phyloP scores from a whole-genome alignment of 2,329 filamentous ascomycete species.

The Aspergillus sp. region DNA sequence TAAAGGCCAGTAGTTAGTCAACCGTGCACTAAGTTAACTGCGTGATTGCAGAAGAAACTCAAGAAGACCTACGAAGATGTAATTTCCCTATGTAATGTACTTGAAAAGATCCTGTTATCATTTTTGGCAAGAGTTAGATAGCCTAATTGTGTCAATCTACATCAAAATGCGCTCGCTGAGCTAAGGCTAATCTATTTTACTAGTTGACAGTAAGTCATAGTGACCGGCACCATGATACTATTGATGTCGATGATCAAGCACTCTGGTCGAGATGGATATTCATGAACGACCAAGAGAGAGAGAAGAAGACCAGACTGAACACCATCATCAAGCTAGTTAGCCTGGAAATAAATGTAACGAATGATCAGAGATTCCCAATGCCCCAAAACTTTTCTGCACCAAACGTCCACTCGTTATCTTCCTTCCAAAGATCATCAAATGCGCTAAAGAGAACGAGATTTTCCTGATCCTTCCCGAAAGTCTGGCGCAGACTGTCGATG shows the following conservation, averaged over 20 bases:
- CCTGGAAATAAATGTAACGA: background rate
- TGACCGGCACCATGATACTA: background rate
- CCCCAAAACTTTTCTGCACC: conserved; percentile 79
- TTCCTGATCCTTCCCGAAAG: conserved; percentile 49
- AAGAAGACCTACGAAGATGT: background rate
- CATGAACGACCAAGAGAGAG: background rate
- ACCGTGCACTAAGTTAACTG: background rate
- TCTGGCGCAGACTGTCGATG: conserved; percentile 61
- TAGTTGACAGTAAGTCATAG: background rate
- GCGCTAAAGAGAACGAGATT: conserved; percentile 71
- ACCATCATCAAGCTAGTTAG: background rate
- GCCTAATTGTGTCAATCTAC: background rate
- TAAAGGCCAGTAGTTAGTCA: background rate
- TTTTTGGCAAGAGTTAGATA: background rate
- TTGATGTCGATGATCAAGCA: background rate
- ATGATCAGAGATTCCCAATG: conserved; percentile 37
- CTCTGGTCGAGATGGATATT: background rate
- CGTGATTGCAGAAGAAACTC: background rate
- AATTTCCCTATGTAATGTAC: background rate
- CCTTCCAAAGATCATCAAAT: conserved; percentile 80
- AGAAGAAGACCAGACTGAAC: background rate
- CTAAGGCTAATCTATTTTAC: background rate
- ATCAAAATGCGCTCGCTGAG: background rate
- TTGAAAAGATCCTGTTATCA: background rate
- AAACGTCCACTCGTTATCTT: conserved; percentile 60